Conservation (phyloP, 2,329 filamentous ascomycete genomes). For the Geosmithia morbida region DNA sequence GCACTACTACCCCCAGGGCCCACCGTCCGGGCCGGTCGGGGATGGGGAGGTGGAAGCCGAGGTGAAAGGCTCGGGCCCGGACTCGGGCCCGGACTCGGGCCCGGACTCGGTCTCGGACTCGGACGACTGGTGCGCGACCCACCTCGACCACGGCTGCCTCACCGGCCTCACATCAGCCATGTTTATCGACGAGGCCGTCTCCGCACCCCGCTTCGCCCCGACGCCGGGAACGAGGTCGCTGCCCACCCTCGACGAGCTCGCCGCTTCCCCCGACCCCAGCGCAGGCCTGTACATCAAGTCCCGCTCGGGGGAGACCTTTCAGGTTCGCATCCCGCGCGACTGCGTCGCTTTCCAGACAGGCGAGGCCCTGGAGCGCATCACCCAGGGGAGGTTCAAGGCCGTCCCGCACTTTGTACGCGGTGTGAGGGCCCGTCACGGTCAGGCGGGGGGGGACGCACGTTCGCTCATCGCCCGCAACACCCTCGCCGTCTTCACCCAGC, state of each 20-base stretch:
- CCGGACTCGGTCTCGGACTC: too few species aligned
- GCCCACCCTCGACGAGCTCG: constrained; percentile 49
- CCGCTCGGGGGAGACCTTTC: constrained; percentile 66
- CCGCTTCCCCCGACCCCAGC: constrained; percentile 62
- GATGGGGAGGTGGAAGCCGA: too few species aligned
- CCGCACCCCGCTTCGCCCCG: constrained; percentile 5
- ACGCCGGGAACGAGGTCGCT: neutral
- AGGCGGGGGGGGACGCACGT: constrained; percentile 17
- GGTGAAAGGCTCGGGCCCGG: too few species aligned
- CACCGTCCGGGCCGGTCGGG: too few species aligned
- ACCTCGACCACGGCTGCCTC: constrained; percentile 84
- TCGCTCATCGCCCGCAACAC: constrained; percentile 68
- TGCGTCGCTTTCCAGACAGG: constrained; percentile 95
- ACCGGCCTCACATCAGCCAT: constrained; percentile 91
- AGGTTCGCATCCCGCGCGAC: constrained; percentile 81
- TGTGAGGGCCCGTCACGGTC: constrained; percentile 36
- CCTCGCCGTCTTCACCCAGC: constrained; percentile 92
- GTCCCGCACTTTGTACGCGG: constrained; percentile 93
- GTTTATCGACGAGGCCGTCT: constrained; percentile 69
- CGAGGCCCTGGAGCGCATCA: constrained; percentile 82
- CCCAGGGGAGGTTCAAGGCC: constrained; percentile 77
- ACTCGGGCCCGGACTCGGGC: too few species aligned
- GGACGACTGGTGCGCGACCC: constrained; percentile 93
- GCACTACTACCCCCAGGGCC: constrained; percentile 70
- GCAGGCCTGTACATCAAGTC: constrained; percentile 93